Evolutionary conservation across 2,329 filamentous ascomycete genomes (phyloP), one percentile per base, ranked within the genome.

Genomic region (Colletotrichum chlorophyti): DNA sequence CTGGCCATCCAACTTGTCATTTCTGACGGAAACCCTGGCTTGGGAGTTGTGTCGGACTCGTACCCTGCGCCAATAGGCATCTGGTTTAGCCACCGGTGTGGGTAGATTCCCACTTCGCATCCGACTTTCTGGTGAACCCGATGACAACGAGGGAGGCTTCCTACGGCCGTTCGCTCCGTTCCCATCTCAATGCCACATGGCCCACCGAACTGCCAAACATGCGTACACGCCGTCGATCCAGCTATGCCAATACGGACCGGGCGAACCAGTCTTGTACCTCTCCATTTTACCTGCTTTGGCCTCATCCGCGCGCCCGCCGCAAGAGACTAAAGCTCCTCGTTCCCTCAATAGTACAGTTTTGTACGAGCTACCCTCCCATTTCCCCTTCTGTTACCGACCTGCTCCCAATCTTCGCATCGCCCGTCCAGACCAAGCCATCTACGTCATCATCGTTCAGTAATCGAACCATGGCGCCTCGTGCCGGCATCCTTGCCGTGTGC

Each of bases 371-470:
- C n/a, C n/a, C n/a, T n/a, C n/a, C n/a, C n/a, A n/a, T n/a, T n/a
- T n/a, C n/a, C n/a, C n/a, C n/a, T n/a, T n/a, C n/a, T n/a, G n/a
- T n/a, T n/a, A n/a, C n/a, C n/a, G n/a, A n/a, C n/a, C n/a, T n/a
- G n/a, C n/a, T n/a, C n/a, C n/a, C n/a, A n/a, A n/a, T n/a, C n/a
- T n/a, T 11, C 45, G 29, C 57, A 60, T 52, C 21, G 27, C 35
- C 41, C 32, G 38, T 51, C 38, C 24, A 38, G 42, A 12, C 24
- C 50, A 54, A n/a, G 57, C 52, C 45, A 42, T 29, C 38, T 55
- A 57, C 57, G 57, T 60, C 45, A 60, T 52, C 38, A 46, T 51
- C 38, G 57, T 34, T 31, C 45, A 35, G 52, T 34, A 60, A 58
- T 60, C 57, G 52, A 31, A 57, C 32, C 38, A 60, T 50, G 57